Base-by-base conservation (phyloP, 2,329 filamentous ascomycete genomes). In the Fusarium citri region DNA sequence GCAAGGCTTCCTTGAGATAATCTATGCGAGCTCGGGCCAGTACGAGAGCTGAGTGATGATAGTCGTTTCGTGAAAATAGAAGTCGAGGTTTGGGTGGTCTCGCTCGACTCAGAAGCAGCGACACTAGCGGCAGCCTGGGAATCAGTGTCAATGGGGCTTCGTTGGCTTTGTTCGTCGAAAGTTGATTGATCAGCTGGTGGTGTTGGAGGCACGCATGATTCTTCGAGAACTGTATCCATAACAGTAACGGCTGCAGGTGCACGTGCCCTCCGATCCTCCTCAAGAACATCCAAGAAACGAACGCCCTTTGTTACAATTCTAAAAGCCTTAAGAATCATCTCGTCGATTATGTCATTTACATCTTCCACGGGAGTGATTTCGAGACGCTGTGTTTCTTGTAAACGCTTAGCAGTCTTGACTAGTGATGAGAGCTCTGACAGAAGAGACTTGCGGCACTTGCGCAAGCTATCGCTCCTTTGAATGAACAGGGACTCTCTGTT, bases 261-360 rank as follows among this genome's bases (percentile, higher is more conserved):
- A 56, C 85, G 82, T 42, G 81, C 77, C 62, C 83, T 82, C 48
- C 84, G 80, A 72, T 91, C 88, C 18, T 89, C 92, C 40, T 92
- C 91, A 82, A 96, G 90, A 4, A 95, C 86, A 73, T 99, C 96
- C 43, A 97, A 86, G 76, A 99, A 98, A 46, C 91, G 88, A 26
- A 98, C 94, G 16, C 93, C 94, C 74, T 95, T 91, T 49, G 91
- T 95, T n/a, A 97, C 92, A 55, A 98, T 94, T 77, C 92, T 94
- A 83, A 97, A 98, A 0, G 94, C 94, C 79, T 94, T 96, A 55
- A 97, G 83, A 25, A 98, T 92, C 88, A 98, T 94, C 78, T 97
- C 93, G 76, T 98, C 95, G 60, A 98, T 88, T 60, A 95, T 88
- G 73, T 92, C 89, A 74, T 93, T 93, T 15, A 92, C 84, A 47